These are phyloP conservation scores for Naegleria gruberi DNA, from an alignment of 208 protist species.

Conservation along the genomic window DNA sequence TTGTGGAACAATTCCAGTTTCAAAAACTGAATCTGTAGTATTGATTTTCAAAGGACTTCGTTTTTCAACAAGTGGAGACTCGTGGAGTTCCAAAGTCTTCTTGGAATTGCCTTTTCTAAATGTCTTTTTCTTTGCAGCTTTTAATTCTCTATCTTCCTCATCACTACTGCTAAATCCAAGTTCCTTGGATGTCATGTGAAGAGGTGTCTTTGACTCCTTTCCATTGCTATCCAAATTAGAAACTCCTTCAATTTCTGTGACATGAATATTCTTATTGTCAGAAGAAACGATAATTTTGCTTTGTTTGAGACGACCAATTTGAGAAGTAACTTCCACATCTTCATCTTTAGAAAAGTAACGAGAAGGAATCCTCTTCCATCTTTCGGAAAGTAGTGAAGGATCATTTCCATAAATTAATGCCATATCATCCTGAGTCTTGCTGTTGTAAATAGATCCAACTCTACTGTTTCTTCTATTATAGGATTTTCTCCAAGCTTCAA, in stretches of 20 bases:
- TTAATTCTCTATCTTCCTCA: too few species aligned
- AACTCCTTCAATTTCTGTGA: neutral
- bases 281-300: neutral
- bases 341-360: neutral
- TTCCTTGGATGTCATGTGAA: neutral
- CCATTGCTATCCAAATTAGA: too few species aligned
- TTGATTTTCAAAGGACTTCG: neutral
- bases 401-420: neutral
- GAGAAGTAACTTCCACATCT: neutral
- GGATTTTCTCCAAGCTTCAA: neutral
- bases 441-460: neutral
- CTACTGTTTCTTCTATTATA: neutral
- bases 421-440: neutral
- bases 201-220: too few species aligned
- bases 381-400: neutral
- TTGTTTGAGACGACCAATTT: neutral
- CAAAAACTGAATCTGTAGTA: neutral
- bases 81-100: neutral
- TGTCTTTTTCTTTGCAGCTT: neutral
- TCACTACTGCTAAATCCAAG: neutral
- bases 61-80: neutral
- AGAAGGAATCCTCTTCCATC: neutral
- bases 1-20: neutral
- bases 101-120: neutral
- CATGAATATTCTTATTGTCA: neutral